Base-by-base conservation (phyloP, 257 asterid species). In the Solanum corneliomulleri region DNA sequence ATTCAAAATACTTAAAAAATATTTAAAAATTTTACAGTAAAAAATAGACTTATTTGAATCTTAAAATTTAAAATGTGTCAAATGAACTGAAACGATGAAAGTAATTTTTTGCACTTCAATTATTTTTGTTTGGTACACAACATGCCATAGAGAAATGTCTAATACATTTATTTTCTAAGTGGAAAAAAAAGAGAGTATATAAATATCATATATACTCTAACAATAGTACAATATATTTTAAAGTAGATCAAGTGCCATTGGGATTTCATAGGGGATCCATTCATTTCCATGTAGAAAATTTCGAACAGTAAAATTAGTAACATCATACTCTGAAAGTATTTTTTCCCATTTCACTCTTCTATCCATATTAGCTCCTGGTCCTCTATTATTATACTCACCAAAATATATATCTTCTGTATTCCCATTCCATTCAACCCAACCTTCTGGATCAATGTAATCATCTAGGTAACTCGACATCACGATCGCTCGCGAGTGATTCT, bases 351-450 rank as follows among this genome's bases (percentile, higher is more conserved):
- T 80, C 13, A 78, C 88, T 78, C 88, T 78, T 27, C 13, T 23
- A 11, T 3, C 9, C 21, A 41, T 25, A 11, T 49, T 29, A 5
- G 80, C 86, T 56, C 88, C 88, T 58, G 68, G 56, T 2, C 88
- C 86, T 11, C 16, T 66, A n/a, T 87, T 87, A 11, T 64, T 44
- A n/a, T 87, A 87, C 52, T 80, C 89, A 13, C 21, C 86, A 80
- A 41, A 41, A 44, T 87, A 87, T 47, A 66, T 33, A 80, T 80
- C 85, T 31, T 52, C 37, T 13, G 3, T 29, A 13, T 44, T 69
- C 3, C 66, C 80, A 41, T 56, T 7, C 89, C 86, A 76, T 33
- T 58, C 44, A 44, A 13, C 13, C 89, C 89, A 87, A 9, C 89
- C 89, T 60, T 47, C 52, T 9, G 86, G 89, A 64, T 87, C 82